Conservation (phyloP, 108 stramenopile species). For the Halocafeteria seosinensis region DNA sequence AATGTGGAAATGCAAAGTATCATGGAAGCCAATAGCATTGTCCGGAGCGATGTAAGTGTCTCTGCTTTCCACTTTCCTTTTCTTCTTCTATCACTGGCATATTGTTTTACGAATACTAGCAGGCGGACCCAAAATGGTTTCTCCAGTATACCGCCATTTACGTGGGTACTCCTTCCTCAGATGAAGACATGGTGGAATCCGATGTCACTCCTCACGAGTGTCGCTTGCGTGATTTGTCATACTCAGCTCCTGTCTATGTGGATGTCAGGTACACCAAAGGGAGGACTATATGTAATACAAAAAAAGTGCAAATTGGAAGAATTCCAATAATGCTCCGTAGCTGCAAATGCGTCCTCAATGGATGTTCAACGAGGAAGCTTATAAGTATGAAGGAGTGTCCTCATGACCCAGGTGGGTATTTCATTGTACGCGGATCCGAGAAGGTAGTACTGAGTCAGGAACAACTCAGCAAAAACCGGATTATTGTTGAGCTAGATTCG, state of each 20-base stretch:
- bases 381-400: slow-evolving; percentile 88
- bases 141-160: slow-evolving; percentile 92
- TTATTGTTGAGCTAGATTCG: slow-evolving; percentile 88
- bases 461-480: slow-evolving; percentile 90
- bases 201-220: slow-evolving; percentile 83
- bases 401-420: slow-evolving; percentile 97
- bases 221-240: slow-evolving; percentile 85
- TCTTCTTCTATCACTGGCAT: slow-evolving; percentile 31
- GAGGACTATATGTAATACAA: slow-evolving; percentile 69
- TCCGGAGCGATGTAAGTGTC: slow-evolving; percentile 37
- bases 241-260: slow-evolving; percentile 88
- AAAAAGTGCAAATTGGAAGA: slow-evolving; percentile 48
- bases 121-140: slow-evolving; percentile 73
- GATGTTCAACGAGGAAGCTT: slow-evolving; percentile 57
- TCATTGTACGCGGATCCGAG: slow-evolving; percentile 86
- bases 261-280: slow-evolving; percentile 85
- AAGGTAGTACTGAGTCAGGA: slow-evolving; percentile 97
- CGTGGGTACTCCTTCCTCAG: slow-evolving; percentile 50
- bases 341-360: slow-evolving; percentile 63
- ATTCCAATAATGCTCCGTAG: slow-evolving; percentile 87
- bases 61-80: not conserved
- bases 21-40: slow-evolving; percentile 58
- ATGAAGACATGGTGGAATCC: slow-evolving; percentile 59
- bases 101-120: slow-evolving; percentile 78
- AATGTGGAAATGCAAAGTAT: slow-evolving; percentile 73